These are phyloP conservation scores for Aspergillus affinis DNA, from an alignment of 495 filamentous ascomycete species.

Conservation along the genomic window DNA sequence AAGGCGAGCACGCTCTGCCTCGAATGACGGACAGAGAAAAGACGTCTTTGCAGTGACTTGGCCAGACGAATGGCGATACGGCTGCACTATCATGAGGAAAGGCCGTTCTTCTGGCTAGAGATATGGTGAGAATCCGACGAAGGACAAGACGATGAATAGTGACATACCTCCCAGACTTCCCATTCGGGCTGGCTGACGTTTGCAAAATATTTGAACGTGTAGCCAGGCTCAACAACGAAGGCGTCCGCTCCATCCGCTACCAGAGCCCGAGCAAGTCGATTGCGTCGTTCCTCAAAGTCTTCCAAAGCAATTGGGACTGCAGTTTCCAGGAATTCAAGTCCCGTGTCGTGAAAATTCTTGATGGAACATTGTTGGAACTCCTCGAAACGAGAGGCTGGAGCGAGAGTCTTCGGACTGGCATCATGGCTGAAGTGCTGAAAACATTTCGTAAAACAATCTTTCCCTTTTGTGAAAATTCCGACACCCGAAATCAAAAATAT, in stretches of 20 bases:
- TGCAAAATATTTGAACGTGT: conserved; percentile 57
- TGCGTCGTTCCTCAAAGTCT: conserved; percentile 46
- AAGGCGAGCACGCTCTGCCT: conserved; percentile 51
- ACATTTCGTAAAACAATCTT: neutral
- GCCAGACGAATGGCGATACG: conserved; percentile 29
- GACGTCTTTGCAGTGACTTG: conserved; percentile 45
- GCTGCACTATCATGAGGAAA: conserved; percentile 54
- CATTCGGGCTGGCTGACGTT: conserved; percentile 55
- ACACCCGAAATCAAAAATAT: neutral
- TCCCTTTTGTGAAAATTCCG: neutral
- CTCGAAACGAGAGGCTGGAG: neutral
- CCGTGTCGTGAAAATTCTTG: conserved; percentile 36
- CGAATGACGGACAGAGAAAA: conserved; percentile 54
- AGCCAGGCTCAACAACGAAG: conserved; percentile 56
- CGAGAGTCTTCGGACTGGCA: neutral
- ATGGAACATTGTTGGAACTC: conserved; percentile 47
- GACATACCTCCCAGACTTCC: conserved; percentile 53
- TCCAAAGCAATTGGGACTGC: conserved; percentile 36
- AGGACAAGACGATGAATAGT: neutral
- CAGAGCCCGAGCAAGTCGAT: conserved; percentile 48
- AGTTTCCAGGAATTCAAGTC: conserved; percentile 45
- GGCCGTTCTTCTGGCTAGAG: conserved; percentile 53
- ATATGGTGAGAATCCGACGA: neutral
- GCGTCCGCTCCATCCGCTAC: conserved; percentile 43
- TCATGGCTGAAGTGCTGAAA: neutral